A percentile compares a stretch with the other conserved stretches of the same genome.
phyloP scores from a whole-genome alignment of 441 rosid genomes.

The Pelargonium australe region DNA sequence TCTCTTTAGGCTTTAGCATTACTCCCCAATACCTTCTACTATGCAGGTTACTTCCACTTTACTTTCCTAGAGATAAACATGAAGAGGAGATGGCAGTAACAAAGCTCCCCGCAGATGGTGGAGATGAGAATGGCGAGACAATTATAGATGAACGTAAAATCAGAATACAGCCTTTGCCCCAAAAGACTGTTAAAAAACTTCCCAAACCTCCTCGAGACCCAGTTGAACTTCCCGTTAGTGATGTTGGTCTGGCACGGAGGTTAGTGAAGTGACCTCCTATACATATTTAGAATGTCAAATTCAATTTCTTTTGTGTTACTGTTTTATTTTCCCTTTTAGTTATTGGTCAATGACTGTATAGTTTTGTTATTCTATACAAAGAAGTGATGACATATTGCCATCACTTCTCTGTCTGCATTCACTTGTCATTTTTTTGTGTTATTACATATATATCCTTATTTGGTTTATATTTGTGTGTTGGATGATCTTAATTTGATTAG shows the following conservation, averaged over 20 bases:
- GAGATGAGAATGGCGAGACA: conserved; percentile 99
- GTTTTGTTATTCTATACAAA: no score
- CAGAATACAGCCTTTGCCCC: conserved; percentile 91
- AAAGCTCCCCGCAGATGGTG: conserved; percentile 97
- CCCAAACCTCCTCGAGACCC: conserved; percentile 39
- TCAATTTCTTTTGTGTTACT: neutral
- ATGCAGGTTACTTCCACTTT: conserved; percentile 87
- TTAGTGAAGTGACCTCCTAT: conserved; percentile 35
- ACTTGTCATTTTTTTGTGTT: no score
- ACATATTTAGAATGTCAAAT: no score
- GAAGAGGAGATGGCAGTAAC: conserved; percentile 91
- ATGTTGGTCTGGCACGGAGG: conserved; percentile 89
- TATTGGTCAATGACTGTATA: no score
- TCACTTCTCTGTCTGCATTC: no score
- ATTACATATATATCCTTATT: neutral
- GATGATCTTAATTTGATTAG: no score
- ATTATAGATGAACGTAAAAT: conserved; percentile 92
- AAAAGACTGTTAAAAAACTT: conserved; percentile 54
- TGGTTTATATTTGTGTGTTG: no score
- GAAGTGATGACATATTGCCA: no score
- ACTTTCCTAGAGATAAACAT: conserved; percentile 94
- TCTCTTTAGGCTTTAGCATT: conserved; percentile 10
- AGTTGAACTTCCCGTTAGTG: conserved; percentile 63
- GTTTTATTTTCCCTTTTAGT: no score
- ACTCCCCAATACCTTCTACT: conserved; percentile 20